phyloP scores from a whole-genome alignment of 1,284 basidiomycete species.

The Leccinum insolens region DNA sequence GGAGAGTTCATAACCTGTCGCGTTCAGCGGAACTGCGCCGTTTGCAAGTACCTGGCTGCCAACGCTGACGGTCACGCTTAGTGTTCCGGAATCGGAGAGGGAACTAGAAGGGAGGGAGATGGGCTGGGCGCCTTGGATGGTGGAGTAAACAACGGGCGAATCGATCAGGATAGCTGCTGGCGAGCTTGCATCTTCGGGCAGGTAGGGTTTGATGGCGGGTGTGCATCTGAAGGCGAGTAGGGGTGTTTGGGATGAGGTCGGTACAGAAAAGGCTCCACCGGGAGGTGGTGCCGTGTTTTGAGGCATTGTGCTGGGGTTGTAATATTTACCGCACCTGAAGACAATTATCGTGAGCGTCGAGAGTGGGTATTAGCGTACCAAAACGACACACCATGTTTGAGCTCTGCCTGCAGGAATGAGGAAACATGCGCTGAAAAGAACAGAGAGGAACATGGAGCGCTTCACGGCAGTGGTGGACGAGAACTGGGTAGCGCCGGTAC shows the following conservation, averaged over 20 bases:
- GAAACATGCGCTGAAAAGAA: conserved; percentile 23
- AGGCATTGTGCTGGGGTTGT: conserved; percentile 28
- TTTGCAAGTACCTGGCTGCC: conserved; percentile 25
- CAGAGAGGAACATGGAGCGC: conserved; percentile 12
- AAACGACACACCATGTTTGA: conserved; percentile 38
- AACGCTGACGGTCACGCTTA: conserved; percentile 28
- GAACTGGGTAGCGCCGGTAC: neutral
- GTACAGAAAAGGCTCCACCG: conserved; percentile 26
- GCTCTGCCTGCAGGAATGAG: conserved; percentile 19
- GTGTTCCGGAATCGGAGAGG: conserved; percentile 23
- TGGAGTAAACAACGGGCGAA: conserved; percentile 27
- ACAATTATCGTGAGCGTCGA: neutral
- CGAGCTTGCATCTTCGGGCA: conserved; percentile 29
- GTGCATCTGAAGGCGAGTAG: conserved; percentile 33
- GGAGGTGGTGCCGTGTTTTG: conserved; percentile 26
- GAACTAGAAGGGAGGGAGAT: conserved; percentile 30
- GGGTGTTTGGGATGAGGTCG: conserved; percentile 24
- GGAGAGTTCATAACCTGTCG: conserved; percentile 29
- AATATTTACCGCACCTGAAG: conserved; percentile 35
- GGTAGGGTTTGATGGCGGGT: conserved; percentile 33
- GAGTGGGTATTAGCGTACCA: neutral
- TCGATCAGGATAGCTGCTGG: conserved; percentile 30
- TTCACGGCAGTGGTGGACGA: conserved; percentile 8
- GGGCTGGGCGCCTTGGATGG: conserved; percentile 24
- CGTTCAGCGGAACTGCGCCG: conserved; percentile 31